Percentiles rank a stretch among this genome's conserved stretches.
These are phyloP conservation scores for Pseudonitzschia delicatissima DNA, from an alignment of 108 stramenopile genomes.

Conservation along the genomic window DNA sequence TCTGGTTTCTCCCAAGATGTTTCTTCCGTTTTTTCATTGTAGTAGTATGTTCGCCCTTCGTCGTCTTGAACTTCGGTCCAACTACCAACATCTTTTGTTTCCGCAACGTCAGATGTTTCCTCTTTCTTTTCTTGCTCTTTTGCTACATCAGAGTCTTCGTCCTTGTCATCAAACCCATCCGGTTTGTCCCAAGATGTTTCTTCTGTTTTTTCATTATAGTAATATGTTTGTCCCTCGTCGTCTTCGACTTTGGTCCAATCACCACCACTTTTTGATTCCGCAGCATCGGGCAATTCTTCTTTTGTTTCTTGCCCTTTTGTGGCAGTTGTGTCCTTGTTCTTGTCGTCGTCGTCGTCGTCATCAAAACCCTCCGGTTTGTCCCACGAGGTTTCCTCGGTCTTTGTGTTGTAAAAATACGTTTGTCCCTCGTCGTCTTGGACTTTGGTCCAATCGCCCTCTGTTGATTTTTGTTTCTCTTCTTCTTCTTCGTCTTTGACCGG, in stretches of 20 bases:
- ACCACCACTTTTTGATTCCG: not conserved
- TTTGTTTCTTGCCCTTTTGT: not conserved
- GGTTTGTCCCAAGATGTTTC: slow-evolving; percentile 80
- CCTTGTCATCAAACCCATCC: slow-evolving; percentile 15
- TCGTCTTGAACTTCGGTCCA: slow-evolving; percentile 48
- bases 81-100: not conserved
- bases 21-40: slow-evolving; percentile 70
- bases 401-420: slow-evolving; percentile 47
- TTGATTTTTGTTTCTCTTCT: not conserved
- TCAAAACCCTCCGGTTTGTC: slow-evolving; percentile 53
- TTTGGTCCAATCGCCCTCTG: not conserved
- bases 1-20: slow-evolving; percentile 79
- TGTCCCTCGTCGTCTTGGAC: slow-evolving; percentile 43
- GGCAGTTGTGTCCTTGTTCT: slow-evolving; percentile 9
- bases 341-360: not conserved
- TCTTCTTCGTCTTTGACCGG: slow-evolving; percentile 12
- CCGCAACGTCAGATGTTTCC: slow-evolving; percentile 13
- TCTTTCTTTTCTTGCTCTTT: not conserved
- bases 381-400: slow-evolving; percentile 68
- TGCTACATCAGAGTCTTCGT: not conserved
- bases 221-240: slow-evolving; percentile 44
- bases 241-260: slow-evolving; percentile 41
- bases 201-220: slow-evolving; percentile 39
- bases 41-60: slow-evolving; percentile 43
- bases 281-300: too few relatives aligned